Evolutionary conservation across 202 grass and related monocot species (phyloP), one percentile per base, ranked within the genome.

Genomic region (Carex arenaria): DNA sequence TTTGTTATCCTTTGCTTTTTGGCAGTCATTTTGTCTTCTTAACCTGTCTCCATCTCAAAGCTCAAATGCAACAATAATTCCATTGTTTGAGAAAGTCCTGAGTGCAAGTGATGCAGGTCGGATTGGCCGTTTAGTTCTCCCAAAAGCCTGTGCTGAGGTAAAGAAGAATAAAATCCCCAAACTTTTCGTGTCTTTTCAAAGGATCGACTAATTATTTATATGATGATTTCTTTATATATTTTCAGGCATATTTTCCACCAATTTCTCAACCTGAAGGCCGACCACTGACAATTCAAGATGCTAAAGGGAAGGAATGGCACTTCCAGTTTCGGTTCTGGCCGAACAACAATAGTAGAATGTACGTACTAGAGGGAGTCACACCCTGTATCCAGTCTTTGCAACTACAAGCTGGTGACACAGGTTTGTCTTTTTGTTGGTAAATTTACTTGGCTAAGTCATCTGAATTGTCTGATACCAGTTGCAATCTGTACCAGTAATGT

Each of bases 291-390:
- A 94, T 99, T 89, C 93, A 93, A 95, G 96, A 99, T 56, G 87
- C 96, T 85, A 94, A 95, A 88, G 96, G 96, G 67, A 99, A 99
- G 86, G 93, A 99, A 86, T 99, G 96, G 96, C 96, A 99, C 84
- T 99, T 99, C 84, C 96, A 99, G 78, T 99, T 99, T 84, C 86
- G 96, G 71, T 99, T 94, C 72, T 99, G 96, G 96, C 96, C 96
- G 60, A 99, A 99, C 86, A 99, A 96, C 78, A 96, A 96, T 74
- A 99, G 96, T 83, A 90, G 96, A 91, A 99, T 99, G 96, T 99
- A 99, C 5, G 93, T 99, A 62, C 89, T 99, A 63, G 96, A 99
- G 78, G 96, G 96, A 64, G 96, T 99, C 83, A 99, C 96, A 64
- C 93, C 96, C 72, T 99, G 96, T 86, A 99, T 99, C 87, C 96